Conservation (phyloP, 1,284 basidiomycete species). For the Leccinum pachyderme region DNA sequence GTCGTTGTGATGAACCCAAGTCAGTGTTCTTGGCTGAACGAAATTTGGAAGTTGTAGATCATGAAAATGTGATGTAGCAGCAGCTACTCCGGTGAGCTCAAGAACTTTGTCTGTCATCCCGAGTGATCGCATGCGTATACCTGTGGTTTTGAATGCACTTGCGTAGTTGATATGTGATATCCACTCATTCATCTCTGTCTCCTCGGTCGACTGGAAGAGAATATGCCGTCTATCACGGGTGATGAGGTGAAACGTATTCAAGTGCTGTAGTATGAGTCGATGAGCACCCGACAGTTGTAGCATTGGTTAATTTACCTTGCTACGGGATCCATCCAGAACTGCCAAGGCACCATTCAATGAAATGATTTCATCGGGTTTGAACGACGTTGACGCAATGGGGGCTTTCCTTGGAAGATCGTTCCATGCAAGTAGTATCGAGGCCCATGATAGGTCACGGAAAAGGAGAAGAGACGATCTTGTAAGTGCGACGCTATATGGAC, state of each 20-base stretch:
- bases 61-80: slow-evolving; percentile 77
- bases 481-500: slow-evolving; percentile 80
- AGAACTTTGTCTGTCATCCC: slow-evolving; percentile 70
- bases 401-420: slow-evolving; percentile 41
- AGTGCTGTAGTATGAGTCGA: slow-evolving; percentile 45
- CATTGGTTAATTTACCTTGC: slow-evolving; percentile 50
- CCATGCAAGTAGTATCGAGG: slow-evolving; percentile 55
- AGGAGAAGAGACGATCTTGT: slow-evolving; percentile 91
- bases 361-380: slow-evolving; percentile 87
- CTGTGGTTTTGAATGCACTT: slow-evolving; percentile 84
- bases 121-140: slow-evolving; percentile 79
- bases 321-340: slow-evolving; percentile 75
- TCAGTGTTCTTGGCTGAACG: slow-evolving; percentile 38
- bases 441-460: slow-evolving; percentile 83
- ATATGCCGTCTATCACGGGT: slow-evolving; percentile 78
- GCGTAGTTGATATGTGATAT: slow-evolving; percentile 94
- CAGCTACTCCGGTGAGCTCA: slow-evolving; percentile 77
- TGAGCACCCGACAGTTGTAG: slow-evolving; percentile 5
- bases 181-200: slow-evolving; percentile 88
- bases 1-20: slow-evolving; percentile 45
- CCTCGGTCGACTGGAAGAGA: slow-evolving; percentile 74
- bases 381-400: slow-evolving; percentile 54
- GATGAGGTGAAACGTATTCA: slow-evolving; percentile 77
- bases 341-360: slow-evolving; percentile 80
- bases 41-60: slow-evolving; percentile 47